These are phyloP conservation scores for Diospyros lotus DNA, from an alignment of 148 eudicot genomes.

Conservation along the genomic window DNA sequence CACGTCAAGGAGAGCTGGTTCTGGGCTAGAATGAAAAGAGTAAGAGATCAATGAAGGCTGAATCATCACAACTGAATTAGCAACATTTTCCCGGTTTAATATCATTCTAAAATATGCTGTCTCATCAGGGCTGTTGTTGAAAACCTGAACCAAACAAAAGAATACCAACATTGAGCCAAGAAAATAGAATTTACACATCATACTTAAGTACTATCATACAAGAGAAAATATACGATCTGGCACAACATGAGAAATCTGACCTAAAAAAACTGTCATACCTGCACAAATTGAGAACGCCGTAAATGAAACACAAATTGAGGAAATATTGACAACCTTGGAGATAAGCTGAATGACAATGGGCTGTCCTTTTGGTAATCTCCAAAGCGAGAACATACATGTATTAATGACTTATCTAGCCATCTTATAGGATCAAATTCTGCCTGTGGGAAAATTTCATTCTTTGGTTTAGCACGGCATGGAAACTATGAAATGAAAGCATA, in stretches of 20 bases:
- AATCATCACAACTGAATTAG: conserved; percentile 95
- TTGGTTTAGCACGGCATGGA: not conserved
- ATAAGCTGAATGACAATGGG: conserved; percentile 75
- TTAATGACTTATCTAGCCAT: conserved; percentile 93
- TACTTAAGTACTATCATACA: not conserved
- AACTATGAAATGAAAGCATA: no score
- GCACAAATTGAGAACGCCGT: conserved; percentile 92
- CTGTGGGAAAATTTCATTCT: conserved; percentile 36
- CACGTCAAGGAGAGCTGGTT: conserved; percentile 90
- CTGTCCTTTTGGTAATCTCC: conserved; percentile 88
- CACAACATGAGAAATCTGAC: not conserved
- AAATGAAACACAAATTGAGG: conserved; percentile 89
- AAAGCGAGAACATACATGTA: conserved; percentile 76
- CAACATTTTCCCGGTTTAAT: conserved; percentile 87
- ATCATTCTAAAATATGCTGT: conserved; percentile 96
- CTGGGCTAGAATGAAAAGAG: conserved; percentile 73
- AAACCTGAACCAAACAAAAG: conserved; percentile 52
- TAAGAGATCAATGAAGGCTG: conserved; percentile 92
- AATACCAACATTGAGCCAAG: conserved; percentile 7
- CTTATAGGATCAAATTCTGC: conserved; percentile 95
- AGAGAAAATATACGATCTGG: not conserved
- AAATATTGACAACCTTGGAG: conserved; percentile 87
- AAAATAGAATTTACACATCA: conserved; percentile 2
- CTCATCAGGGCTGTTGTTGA: conserved; percentile 98
- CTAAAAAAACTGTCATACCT: conserved; percentile 35